Conservation (phyloP, 805 yeast genomes). For the Candida railenensis region DNA sequence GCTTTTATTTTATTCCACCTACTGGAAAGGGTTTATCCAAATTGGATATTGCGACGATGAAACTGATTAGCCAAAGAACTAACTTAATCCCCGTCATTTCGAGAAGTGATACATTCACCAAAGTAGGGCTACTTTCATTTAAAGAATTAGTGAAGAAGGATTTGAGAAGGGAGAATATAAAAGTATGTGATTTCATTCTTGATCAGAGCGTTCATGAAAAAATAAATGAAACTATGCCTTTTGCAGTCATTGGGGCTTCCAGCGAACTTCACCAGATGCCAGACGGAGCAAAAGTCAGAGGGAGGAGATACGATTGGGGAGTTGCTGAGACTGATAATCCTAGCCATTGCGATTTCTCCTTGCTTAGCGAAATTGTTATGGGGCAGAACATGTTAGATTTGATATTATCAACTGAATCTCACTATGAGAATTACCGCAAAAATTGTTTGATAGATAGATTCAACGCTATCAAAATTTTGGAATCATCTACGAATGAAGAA, state of each 20-base stretch:
- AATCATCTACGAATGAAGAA: conserved; percentile 15
- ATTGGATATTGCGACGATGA: conserved; percentile 37
- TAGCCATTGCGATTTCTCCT: conserved; percentile 71
- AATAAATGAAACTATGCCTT: conserved; percentile 56
- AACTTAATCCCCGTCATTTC: conserved; percentile 41
- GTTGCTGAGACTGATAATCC: conserved; percentile 78
- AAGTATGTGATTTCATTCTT: conserved; percentile 29
- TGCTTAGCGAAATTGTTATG: conserved; percentile 63
- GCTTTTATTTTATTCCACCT: conserved; percentile 80
- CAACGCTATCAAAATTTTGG: conserved; percentile 12
- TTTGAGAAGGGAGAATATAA: conserved; percentile 23
- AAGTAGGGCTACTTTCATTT: conserved; percentile 23
- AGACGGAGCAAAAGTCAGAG: conserved; percentile 53
- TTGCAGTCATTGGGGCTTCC: conserved; percentile 68
- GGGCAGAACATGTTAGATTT: conserved; percentile 75
- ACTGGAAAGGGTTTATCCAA: conserved; percentile 49
- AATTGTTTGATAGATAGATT: conserved; percentile 53
- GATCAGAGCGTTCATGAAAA: conserved; percentile 29
- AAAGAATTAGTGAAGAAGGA: conserved; percentile 23
- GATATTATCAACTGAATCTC: conserved; percentile 70
- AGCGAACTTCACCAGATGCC: conserved; percentile 15
- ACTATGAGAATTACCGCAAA: conserved; percentile 69
- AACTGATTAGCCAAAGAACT: conserved; percentile 28
- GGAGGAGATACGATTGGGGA: conserved; percentile 86
- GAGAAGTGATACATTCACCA: conserved; percentile 33